phyloP scores from a whole-genome alignment of 2,329 filamentous ascomycete species.

The Grosmannia serpens region DNA sequence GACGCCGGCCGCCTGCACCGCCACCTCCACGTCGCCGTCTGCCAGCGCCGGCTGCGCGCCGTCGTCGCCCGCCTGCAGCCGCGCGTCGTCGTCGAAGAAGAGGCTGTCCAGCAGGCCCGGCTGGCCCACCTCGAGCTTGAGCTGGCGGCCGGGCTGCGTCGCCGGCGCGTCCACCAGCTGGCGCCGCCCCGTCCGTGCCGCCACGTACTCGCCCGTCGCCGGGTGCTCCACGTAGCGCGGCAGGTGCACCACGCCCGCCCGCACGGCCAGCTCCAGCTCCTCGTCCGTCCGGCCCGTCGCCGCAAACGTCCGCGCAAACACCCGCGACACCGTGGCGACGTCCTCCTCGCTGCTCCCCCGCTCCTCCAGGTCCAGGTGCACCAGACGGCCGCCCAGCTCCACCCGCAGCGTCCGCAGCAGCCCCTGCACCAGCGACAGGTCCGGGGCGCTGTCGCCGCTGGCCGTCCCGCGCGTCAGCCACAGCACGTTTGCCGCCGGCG shows the following conservation, averaged over 20 bases:
- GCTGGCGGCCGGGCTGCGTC: slow-evolving; percentile 7
- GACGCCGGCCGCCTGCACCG: slow-evolving; percentile 19
- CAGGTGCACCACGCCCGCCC: slow-evolving; percentile 6
- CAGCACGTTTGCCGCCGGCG: slow-evolving; percentile 15
- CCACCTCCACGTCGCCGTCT: slow-evolving; percentile 18
- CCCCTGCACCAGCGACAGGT: slow-evolving; percentile 20
- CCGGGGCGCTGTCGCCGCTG: slow-evolving; percentile 14
- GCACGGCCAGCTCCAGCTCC: slow-evolving; percentile 10
- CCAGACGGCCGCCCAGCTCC: slow-evolving; percentile 14
- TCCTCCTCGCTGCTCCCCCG: neutral
- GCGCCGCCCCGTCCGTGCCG: slow-evolving; percentile 7
- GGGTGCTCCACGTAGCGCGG: slow-evolving; percentile 10
- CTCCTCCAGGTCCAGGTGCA: slow-evolving; percentile 16
- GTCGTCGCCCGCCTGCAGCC: slow-evolving; percentile 7
- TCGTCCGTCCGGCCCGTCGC: neutral
- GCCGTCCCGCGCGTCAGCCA: slow-evolving; percentile 22
- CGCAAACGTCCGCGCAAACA: slow-evolving; percentile 5
- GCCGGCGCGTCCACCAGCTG: slow-evolving; percentile 3
- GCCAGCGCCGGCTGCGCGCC: slow-evolving; percentile 5
- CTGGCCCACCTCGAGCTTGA: slow-evolving; percentile 11
- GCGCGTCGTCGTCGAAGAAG: slow-evolving; percentile 14
- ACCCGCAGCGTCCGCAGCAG: slow-evolving; percentile 20
- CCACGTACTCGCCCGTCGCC: slow-evolving; percentile 6
- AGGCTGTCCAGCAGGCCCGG: slow-evolving; percentile 18
- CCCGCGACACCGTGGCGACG: neutral